Evolutionary conservation across 257 asterid species (phyloP), one percentile per base, ranked within the genome.

Genomic region (Solanum virginianum): DNA sequence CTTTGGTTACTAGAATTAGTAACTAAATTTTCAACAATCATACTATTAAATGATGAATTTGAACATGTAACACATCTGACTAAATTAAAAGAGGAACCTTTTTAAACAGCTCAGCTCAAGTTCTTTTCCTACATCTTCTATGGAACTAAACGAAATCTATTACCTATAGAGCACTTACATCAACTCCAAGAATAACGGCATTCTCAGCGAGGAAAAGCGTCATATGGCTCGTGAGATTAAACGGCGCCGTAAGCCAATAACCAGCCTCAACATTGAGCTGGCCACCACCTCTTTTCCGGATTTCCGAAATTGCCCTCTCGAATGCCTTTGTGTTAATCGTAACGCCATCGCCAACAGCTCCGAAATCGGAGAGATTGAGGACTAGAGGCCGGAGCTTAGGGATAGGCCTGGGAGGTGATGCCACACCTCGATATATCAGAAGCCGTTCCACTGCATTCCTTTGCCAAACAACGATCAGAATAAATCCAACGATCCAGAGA

Each of bases 181-280:
- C 97, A 66, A 91, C 89, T 85, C 95, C 99, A 80, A 95, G 97
- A 86, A 95, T 88, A 86, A 94, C 95, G 7, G 99, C 97, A 87
- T 92, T 86, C 87, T 89, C 90, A 29, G 96, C 92, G 20, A 95
- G 92, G 84, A 95, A 94, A 69, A 95, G 88, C 24, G 99, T 95
- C 88, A 95, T 91, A 83, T 92, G 93, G 80, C 98, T 95, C 11
- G 99, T 95, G 88, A 95, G 98, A 87, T 95, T 95, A 81, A 95
- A 93, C 65, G 99, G 99, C 86, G 95, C 98, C 77, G 98, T 95
- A 5, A 95, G 97, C 98, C 99, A 95, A 24, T 88, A 80, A 18
- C 99, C 99, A 9, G 93, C 88, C 75, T 84, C 89, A 49, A 95
- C 97, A 82, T 95, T 95, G 56, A 95, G 98, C 95, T 95, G 99